A percentile compares a stretch with the other conserved stretches of the same genome.
phyloP scores from a whole-genome alignment of 2,329 filamentous ascomycete species.

The Aspergillus hortae region DNA sequence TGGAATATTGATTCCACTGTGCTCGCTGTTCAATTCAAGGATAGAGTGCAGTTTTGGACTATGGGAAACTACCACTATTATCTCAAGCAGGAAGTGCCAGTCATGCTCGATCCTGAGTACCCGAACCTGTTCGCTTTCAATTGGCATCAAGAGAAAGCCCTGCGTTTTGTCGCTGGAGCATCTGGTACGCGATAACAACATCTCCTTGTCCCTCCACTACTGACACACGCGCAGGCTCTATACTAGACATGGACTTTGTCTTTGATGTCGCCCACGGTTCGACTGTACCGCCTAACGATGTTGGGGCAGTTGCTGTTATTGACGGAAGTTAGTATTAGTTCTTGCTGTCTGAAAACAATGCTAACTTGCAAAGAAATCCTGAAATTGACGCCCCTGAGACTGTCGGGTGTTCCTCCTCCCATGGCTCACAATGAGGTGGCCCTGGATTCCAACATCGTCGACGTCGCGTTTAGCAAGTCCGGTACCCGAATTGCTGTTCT shows the following conservation, averaged over 20 bases:
- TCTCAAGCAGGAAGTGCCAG: constrained; percentile 79
- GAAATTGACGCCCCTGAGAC: constrained; percentile 80
- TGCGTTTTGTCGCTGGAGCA: constrained; percentile 61
- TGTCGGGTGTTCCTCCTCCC: constrained; percentile 84
- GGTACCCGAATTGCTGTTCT: constrained; percentile 69
- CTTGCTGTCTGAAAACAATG: not conserved
- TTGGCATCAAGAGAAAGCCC: constrained; percentile 85
- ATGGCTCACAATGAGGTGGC: constrained; percentile 79
- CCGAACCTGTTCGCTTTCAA: constrained; percentile 29
- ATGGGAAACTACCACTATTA: constrained; percentile 99
- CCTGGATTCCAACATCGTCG: constrained; percentile 61
- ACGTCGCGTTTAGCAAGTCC: constrained; percentile 68
- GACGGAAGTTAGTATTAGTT: constrained; percentile 61
- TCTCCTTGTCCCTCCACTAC: constrained; percentile 6
- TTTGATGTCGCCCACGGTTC: constrained; percentile 68
- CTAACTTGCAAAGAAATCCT: constrained; percentile 50
- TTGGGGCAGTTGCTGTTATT: constrained; percentile 76
- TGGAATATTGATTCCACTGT: constrained; percentile 96
- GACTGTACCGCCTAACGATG: constrained; percentile 67
- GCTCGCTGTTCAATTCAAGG: constrained; percentile 71
- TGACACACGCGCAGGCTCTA: constrained; percentile 32
- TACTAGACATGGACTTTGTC: constrained; percentile 64
- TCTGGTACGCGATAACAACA: constrained; percentile 36
- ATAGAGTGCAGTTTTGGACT: constrained; percentile 88
- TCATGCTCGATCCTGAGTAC: constrained; percentile 27